Conservation (phyloP, 2,329 filamentous ascomycete genomes). For the Sporothrix humicola region DNA sequence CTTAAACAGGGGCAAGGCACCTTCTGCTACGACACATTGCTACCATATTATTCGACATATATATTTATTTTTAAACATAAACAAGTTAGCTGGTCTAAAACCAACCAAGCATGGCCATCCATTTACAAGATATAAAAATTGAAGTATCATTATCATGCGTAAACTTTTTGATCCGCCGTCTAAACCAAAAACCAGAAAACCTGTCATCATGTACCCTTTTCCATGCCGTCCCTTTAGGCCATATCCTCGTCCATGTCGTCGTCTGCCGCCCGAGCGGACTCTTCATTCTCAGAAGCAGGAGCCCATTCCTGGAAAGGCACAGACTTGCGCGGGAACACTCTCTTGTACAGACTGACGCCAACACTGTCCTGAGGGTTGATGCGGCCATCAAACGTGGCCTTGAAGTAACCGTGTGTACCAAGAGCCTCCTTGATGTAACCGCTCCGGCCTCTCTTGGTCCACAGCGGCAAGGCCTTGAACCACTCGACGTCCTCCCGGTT, state of each 20-base stretch:
- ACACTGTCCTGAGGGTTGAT: slow-evolving; percentile 96
- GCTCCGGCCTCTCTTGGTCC: slow-evolving; percentile 86
- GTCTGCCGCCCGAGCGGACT: slow-evolving; percentile 47
- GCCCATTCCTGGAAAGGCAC: slow-evolving; percentile 50
- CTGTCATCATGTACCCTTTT: not conserved
- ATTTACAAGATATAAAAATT: not conserved
- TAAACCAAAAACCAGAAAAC: not conserved
- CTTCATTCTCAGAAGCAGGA: slow-evolving; percentile 43
- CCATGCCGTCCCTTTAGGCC: slow-evolving; percentile 35
- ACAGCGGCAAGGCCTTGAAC: slow-evolving; percentile 96
- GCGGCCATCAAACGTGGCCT: slow-evolving; percentile 94
- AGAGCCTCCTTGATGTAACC: slow-evolving; percentile 94
- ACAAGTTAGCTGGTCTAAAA: not conserved
- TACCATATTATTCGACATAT: not conserved
- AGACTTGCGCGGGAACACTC: slow-evolving; percentile 78
- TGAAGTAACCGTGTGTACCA: slow-evolving; percentile 99
- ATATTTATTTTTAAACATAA: not conserved
- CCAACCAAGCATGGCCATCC: not conserved
- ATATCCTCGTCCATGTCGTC: slow-evolving; percentile 54
- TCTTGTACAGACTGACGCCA: slow-evolving; percentile 86
- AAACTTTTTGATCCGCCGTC: slow-evolving; percentile 27
- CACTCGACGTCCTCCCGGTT: slow-evolving; percentile 92
- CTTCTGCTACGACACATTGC: too few species aligned
- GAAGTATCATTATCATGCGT: slow-evolving; percentile 35
- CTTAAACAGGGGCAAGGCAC: not conserved